phyloP scores from a whole-genome alignment of 164 flowering plant genomes.

The Vitis labrusca region DNA sequence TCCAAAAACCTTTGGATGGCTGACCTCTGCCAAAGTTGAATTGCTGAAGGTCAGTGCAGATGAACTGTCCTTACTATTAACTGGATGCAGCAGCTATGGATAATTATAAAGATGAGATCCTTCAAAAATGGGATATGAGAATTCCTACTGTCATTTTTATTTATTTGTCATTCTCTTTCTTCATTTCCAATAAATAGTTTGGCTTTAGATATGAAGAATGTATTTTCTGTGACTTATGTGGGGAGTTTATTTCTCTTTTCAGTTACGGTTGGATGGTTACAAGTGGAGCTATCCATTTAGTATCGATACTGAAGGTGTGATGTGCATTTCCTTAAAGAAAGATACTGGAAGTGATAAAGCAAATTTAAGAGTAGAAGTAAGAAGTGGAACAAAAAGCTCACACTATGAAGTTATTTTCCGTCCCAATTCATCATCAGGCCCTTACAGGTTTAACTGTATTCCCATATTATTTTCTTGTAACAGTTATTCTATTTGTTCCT shows the following conservation, averaged over 20 bases:
- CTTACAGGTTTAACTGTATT: slow-evolving; percentile 67
- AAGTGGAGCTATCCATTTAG: slow-evolving; percentile 91
- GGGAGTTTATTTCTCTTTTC: slow-evolving; percentile 12
- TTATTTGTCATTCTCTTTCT: no score
- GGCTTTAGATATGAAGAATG: not conserved
- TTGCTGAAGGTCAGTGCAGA: slow-evolving; percentile 65
- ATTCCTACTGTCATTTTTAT: no score
- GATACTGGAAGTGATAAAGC: slow-evolving; percentile 37
- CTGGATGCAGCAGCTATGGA: not conserved
- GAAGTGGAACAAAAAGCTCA: slow-evolving; percentile 79
- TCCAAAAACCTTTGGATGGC: slow-evolving; percentile 80
- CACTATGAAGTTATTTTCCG: slow-evolving; percentile 89
- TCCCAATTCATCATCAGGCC: slow-evolving; percentile 69
- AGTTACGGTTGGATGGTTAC: slow-evolving; percentile 81
- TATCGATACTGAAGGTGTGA: slow-evolving; percentile 71
- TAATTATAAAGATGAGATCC: no score
- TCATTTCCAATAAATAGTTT: no score
- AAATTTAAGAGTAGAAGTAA: slow-evolving; percentile 63
- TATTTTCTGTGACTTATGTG: not conserved
- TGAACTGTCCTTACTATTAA: slow-evolving; percentile 3
- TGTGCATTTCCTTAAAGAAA: slow-evolving; percentile 61
- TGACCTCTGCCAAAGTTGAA: slow-evolving; percentile 63
- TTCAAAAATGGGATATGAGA: no score
- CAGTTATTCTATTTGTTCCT: not conserved
- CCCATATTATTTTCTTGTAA: not conserved